Conservation (phyloP, 208 protist genomes). For the Crithidia thermophila region DNA sequence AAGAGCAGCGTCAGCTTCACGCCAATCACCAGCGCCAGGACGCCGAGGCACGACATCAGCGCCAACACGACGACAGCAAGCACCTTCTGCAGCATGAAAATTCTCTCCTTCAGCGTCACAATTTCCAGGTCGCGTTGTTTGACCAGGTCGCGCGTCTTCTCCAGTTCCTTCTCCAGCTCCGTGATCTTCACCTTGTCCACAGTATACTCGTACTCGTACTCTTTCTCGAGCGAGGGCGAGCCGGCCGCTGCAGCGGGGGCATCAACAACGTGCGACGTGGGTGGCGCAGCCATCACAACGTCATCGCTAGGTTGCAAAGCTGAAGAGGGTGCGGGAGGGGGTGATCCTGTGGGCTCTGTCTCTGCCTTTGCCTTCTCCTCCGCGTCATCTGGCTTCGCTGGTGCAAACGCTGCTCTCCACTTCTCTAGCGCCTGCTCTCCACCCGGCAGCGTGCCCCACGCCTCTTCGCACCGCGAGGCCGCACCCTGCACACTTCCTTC, state of each 20-base stretch:
- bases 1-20: slow-evolving; percentile 62
- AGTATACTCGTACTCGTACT: slow-evolving; percentile 27
- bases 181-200: slow-evolving; percentile 9
- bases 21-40: slow-evolving; percentile 60
- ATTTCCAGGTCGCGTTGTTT: slow-evolving; percentile 42
- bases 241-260: too few species aligned
- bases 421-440: slow-evolving; percentile 20
- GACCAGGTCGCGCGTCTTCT: slow-evolving; percentile 27
- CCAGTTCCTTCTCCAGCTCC: slow-evolving; percentile 31
- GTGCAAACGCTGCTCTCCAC: too few species aligned
- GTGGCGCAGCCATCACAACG: too few species aligned
- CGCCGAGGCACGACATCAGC: slow-evolving; percentile 42
- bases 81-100: slow-evolving; percentile 61
- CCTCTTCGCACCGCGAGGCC: slow-evolving; percentile 20
- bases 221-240: slow-evolving; percentile 27
- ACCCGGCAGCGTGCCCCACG: slow-evolving; percentile 23
- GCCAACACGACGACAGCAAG: slow-evolving; percentile 57
- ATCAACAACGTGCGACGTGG: too few species aligned
- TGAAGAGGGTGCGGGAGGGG: too few species aligned
- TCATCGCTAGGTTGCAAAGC: too few species aligned
- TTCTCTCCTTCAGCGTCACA: slow-evolving; percentile 62
- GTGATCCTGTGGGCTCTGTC: too few species aligned
- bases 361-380: not conserved
- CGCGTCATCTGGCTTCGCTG: not conserved
- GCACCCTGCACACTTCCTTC: not conserved